Base-by-base conservation (phyloP, 73 alveolate genomes). In the Blepharisma stoltei region DNA sequence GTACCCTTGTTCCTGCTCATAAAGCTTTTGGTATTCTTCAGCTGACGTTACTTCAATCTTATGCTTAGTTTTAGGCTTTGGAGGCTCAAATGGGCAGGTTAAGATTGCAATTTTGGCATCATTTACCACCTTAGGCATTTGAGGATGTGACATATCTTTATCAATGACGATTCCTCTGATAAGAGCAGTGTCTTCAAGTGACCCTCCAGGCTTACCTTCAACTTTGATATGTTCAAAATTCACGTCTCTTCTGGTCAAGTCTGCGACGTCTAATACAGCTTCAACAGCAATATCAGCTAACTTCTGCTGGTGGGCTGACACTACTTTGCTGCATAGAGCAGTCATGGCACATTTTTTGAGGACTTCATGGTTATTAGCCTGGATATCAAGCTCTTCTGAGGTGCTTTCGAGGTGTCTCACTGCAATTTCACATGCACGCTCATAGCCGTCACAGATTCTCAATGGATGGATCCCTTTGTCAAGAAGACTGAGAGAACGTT, bases 1-100 rank as follows among this genome's bases (percentile, higher is more conserved):
- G 91, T 96, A 96, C 66, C 90, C 70, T 80, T 86, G 83, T 76
- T 89, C 96, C 68, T 89, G 81, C 70, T 87, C 93, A 78, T 97
- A 90, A 66, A 96, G 95, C 90, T 95, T 93, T 84, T 91, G 90
- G 88, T 96, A 97, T 77, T 94, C 99, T 77, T 96, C 98, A 41
- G 97, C 99, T 67, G 90, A 83, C 68, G 94, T 89, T 70, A 97
- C 95, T 80, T 97, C 99, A 50, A 97, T 91, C 80, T 95, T 95
- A 84, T 97, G 99, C 95, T 97, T 97, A 71, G 99, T 97, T 88
- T 97, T 97, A 6, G 99, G 99, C 89, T 95, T 95, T 67, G 99
- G 99, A 37, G 99, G 99, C 86, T 97, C 99, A 84, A 97, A 97
- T 48, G 99, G 99, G 92, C 98, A 96, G 41, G 98, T 97, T 71